Percentiles rank a stretch among this genome's conserved stretches.
These are phyloP conservation scores for Bothriochloa decipiens DNA, from an alignment of 176 grass and related monocot species.

Conservation along the genomic window DNA sequence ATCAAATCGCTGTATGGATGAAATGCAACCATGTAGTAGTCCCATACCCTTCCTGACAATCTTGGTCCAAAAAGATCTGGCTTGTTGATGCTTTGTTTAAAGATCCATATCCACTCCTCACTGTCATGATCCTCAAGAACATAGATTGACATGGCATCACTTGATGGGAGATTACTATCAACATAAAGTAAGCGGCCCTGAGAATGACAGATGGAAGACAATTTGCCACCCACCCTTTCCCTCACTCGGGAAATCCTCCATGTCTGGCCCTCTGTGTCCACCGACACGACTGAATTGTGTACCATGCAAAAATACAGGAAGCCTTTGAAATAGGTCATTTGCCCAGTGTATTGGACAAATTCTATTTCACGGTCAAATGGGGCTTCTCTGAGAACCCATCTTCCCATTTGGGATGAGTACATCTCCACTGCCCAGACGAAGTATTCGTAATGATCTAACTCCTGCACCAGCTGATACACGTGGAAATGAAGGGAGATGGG, in stretches of 20 bases:
- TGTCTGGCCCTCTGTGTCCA: not conserved
- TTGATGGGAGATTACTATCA: not conserved
- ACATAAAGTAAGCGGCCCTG: conserved; percentile 9
- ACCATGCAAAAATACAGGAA: not conserved
- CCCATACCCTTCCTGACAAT: not conserved
- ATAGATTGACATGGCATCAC: not conserved
- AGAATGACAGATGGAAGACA: not conserved
- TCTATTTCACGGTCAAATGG: not conserved
- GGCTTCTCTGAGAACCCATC: not conserved
- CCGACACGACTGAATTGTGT: not conserved
- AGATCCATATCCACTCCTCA: not conserved
- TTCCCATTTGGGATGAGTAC: conserved; percentile 7
- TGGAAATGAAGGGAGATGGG: not conserved
- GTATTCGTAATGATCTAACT: too few relatives aligned
- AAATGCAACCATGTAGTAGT: not conserved
- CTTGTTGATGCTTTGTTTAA: conserved; percentile 5
- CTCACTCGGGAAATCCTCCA: not conserved
- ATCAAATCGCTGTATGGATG: conserved; percentile 23
- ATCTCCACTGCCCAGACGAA: not conserved
- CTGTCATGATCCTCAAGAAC: conserved; percentile 10
- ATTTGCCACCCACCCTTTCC: not conserved
- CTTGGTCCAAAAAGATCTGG: not conserved
- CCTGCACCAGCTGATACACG: not conserved
- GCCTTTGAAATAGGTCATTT: conserved; percentile 23
- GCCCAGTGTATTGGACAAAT: fast-evolving